A percentile compares a stretch with the other conserved stretches of the same genome.
These are phyloP conservation scores for Lachancea cidri DNA, from an alignment of 805 yeast genomes.

Conservation along the genomic window DNA sequence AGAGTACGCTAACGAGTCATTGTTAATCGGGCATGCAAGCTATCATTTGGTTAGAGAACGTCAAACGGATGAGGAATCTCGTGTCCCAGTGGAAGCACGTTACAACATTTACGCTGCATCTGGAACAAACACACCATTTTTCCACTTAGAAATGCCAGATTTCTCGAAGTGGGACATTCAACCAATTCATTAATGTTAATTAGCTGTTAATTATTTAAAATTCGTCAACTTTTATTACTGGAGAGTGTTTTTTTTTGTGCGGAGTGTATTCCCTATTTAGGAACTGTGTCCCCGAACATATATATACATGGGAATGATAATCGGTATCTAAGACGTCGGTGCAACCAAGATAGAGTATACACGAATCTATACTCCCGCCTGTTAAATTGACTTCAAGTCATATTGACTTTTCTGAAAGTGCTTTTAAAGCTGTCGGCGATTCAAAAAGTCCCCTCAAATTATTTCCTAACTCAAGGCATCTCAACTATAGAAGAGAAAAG, in stretches of 20 bases:
- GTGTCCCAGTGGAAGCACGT: background rate
- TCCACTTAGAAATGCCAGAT: constrained; percentile 35
- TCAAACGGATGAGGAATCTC: background rate
- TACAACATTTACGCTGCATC: constrained; percentile 23
- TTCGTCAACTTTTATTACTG: background rate
- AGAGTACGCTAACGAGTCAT: constrained; percentile 31
- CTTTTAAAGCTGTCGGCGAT: no score
- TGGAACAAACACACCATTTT: constrained; percentile 33
- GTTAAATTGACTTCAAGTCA: background rate
- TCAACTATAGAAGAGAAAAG: no score
- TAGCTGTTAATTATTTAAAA: background rate
- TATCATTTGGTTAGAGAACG: constrained; percentile 20
- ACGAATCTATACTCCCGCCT: no score
- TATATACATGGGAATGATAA: no score
- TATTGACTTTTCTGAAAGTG: background rate
- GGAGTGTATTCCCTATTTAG: no score
- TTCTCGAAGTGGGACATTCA: constrained; percentile 29
- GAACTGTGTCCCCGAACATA: no score
- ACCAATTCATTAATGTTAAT: constrained; percentile 1
- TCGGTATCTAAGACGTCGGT: no score
- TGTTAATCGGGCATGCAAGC: constrained; percentile 30
- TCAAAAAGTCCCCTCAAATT: no score
- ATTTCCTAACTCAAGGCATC: no score
- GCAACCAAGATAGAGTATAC: no score
- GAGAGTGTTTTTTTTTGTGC: no score